Percentiles rank a stretch among this genome's conserved stretches.
phyloP scores from a whole-genome alignment of 768 basidiomycete species.

The Boletus fagicola region DNA sequence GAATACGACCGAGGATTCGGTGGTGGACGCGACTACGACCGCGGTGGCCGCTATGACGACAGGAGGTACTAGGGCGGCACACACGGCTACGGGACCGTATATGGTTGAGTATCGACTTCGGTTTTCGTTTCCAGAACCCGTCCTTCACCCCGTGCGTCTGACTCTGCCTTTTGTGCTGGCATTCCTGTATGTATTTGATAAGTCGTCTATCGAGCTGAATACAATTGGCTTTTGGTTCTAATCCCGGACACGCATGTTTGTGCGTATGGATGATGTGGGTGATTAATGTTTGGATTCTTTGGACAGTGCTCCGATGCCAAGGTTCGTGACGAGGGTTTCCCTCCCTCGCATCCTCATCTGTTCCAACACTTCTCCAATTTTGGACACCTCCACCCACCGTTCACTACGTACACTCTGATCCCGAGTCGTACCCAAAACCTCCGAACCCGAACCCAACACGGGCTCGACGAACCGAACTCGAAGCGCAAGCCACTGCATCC shows the following conservation, averaged over 20 bases:
- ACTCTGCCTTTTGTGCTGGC: constrained; percentile 1
- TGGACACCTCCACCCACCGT: constrained; percentile 63
- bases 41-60: constrained; percentile 43
- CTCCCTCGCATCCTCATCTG: constrained; percentile 60
- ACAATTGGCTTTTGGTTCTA: constrained; percentile 7
- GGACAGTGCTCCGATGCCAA: constrained; percentile 56
- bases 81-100: background rate
- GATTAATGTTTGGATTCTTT: background rate
- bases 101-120: constrained; percentile 2
- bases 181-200: constrained; percentile 25
- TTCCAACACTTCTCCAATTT: constrained; percentile 66
- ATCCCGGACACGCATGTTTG: background rate
- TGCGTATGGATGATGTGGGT: background rate
- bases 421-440: too few species aligned
- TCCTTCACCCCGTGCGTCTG: background rate
- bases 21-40: constrained; percentile 38
- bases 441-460: background rate
- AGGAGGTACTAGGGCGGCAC: constrained; percentile 38
- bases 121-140: constrained; percentile 4
- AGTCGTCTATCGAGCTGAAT: constrained; percentile 21
- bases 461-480: background rate
- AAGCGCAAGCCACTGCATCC: background rate
- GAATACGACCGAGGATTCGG: constrained; percentile 39
- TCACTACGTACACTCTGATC: background rate
- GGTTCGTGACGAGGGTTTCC: constrained; percentile 54